Conservation (phyloP, 2,329 filamentous ascomycete genomes). For the Plenodomus biglobosus region DNA sequence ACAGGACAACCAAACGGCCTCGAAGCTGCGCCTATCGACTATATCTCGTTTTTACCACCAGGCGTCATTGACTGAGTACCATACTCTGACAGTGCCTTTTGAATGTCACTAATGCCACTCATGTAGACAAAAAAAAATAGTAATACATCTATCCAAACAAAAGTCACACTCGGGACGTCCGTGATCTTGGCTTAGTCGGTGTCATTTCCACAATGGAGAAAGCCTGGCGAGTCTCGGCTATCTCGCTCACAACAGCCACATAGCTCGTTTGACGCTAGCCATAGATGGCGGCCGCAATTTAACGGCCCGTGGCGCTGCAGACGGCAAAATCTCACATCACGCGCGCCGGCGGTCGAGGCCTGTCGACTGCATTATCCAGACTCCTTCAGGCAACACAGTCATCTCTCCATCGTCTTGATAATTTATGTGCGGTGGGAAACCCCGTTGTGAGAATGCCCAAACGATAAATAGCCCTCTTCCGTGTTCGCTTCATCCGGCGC, state of each 20-base stretch:
- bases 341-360: background rate
- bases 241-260: constrained; percentile 4
- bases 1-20: constrained; percentile 60
- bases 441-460: background rate
- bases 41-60: constrained; percentile 62
- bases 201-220: constrained; percentile 15
- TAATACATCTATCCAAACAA: no score
- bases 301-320: constrained; percentile 15
- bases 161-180: background rate
- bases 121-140: no score
- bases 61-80: constrained; percentile 58
- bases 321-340: constrained; percentile 10
- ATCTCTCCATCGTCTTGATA: background rate
- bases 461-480: background rate
- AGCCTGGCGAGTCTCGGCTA: constrained; percentile 5
- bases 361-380: background rate
- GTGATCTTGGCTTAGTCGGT: constrained; percentile 4
- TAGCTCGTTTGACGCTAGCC: constrained; percentile 10
- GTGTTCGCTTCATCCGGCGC: constrained; percentile 9
- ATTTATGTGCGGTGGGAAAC: background rate
- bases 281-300: constrained; percentile 7
- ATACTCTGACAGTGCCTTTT: background rate
- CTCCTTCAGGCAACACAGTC: background rate
- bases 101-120: no score
- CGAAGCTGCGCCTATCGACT: constrained; percentile 68